Evolutionary conservation across 495 filamentous ascomycete genomes (phyloP), one percentile per base, ranked within the genome.

Genomic region (Neurospora sp.): DNA sequence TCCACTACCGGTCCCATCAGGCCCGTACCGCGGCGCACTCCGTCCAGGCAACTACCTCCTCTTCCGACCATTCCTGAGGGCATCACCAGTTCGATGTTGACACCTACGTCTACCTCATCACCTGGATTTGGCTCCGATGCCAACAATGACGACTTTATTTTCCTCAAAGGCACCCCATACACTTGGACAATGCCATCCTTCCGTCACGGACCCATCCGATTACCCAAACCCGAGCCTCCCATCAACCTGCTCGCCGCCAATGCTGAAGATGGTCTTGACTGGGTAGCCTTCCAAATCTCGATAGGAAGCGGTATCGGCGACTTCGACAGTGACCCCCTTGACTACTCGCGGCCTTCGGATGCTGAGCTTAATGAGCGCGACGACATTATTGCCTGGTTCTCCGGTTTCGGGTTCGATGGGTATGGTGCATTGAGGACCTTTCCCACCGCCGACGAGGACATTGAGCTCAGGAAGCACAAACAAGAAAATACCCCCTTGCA

Each of bases 221-320:
- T 88, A 9, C 73, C 79, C 22, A 85, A 81, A 40, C 74, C 76
- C 12, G 85, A 85, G 68, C 74, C 81, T 8, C 70, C 75, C 8
- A 77, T 80, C 4, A 75, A 75, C 40, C 81, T 80, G 53, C 74
- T 83, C 69, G 80, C 77, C 61, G 74, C 82, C 31, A 78, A 78
- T n/a, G 77, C 79, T 7, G 84, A 85, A 69, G 82, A 85, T 37
- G 81, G 78, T 37, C 77, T 88, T 9, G 86, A 88, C 78, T 87
- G 85, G 86, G 87, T 85, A 22, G 86, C 86, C 12, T 87, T 87
- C 74, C 86, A 88, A 75, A 87, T 87, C 79, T 85, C 86, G 10
- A 87, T 88, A 65, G 78, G 82, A 0, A 85, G 86, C 35, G 84
- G 82, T 7, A 81, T 81, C 18, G 83, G 83, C 40, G 83, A 84